phyloP scores from a whole-genome alignment of 2,329 filamentous ascomycete species.

The Diaporthe eres region DNA sequence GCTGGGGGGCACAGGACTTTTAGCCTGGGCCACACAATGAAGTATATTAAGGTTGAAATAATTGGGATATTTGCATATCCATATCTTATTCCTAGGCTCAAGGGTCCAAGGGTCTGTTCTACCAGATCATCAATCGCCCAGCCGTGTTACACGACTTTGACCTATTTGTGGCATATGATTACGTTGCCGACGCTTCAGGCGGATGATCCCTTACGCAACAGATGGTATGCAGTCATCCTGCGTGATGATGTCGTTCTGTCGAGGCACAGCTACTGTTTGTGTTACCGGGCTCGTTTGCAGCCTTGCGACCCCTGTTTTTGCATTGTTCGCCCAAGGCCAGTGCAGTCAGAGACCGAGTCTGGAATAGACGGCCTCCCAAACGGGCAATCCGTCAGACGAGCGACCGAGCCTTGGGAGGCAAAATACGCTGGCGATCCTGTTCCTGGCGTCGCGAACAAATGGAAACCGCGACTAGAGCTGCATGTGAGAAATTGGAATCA shows the following conservation, averaged over 20 bases:
- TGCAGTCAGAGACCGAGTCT: slow-evolving; percentile 21
- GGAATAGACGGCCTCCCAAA: slow-evolving; percentile 11
- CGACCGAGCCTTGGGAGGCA: not conserved
- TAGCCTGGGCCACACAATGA: not conserved
- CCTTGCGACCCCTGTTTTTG: slow-evolving; percentile 16
- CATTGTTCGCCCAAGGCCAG: not conserved
- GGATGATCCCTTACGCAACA: slow-evolving; percentile 12
- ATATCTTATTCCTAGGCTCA: not conserved
- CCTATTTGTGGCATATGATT: slow-evolving; percentile 23
- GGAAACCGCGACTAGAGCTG: slow-evolving; percentile 21
- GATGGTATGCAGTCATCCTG: slow-evolving; percentile 6
- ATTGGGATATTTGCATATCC: not conserved
- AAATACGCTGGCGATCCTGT: slow-evolving; percentile 12
- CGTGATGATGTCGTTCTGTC: slow-evolving; percentile 31
- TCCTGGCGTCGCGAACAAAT: slow-evolving; percentile 8
- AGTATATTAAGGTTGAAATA: not conserved
- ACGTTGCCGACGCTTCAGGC: slow-evolving; percentile 1
- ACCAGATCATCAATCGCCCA: slow-evolving; percentile 3
- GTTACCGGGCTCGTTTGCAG: slow-evolving; percentile 10
- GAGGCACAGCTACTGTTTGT: not conserved
- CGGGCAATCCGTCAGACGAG: slow-evolving; percentile 30
- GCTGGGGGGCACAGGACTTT: not conserved
- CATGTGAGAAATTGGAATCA: slow-evolving; percentile 36
- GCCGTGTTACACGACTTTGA: not conserved
- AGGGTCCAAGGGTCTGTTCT: slow-evolving; percentile 8